Percentiles rank a stretch among this genome's conserved stretches.
Conservation (phyloP, 805 yeast genomes). For the Yarrowia keelungensis region DNA sequence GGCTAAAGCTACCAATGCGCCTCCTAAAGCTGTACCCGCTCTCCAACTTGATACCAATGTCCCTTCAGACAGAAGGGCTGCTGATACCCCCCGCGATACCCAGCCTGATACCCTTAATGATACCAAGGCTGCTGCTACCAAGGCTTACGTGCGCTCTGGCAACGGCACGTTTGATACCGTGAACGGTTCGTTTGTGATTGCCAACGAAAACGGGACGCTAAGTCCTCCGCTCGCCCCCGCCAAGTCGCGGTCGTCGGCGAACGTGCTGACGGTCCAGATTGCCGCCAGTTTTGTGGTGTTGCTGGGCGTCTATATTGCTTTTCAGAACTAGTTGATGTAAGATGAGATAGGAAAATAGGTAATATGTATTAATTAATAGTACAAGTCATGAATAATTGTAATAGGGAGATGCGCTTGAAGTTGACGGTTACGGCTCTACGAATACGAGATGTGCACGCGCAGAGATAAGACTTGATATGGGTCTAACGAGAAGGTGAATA, state of each 20-base stretch:
- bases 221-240: neutral
- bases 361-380: too few species aligned
- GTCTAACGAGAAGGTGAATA: too few species aligned
- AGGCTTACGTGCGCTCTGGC: neutral
- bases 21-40: neutral
- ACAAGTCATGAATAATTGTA: too few species aligned
- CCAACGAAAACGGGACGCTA: constrained; percentile 22
- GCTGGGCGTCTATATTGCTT: constrained; percentile 29
- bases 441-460: too few species aligned
- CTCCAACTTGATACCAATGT: constrained; percentile 2
- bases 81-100: constrained; percentile 1
- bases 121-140: neutral
- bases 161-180: too few species aligned
- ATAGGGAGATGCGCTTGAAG: too few species aligned
- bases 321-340: constrained; percentile 27
- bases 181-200: constrained; percentile 6
- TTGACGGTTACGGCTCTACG: too few species aligned
- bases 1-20: too few species aligned
- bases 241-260: constrained; percentile 10
- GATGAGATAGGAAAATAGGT: neutral
- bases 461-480: too few species aligned
- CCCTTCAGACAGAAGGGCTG: too few species aligned
- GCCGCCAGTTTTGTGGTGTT: constrained; percentile 33
- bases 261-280: constrained; percentile 32
- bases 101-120: constrained; percentile 3